Percentiles rank a stretch among this genome's conserved stretches.
These are phyloP conservation scores for Aspergillus steynii DNA, from an alignment of 495 filamentous ascomycete species.

Conservation along the genomic window DNA sequence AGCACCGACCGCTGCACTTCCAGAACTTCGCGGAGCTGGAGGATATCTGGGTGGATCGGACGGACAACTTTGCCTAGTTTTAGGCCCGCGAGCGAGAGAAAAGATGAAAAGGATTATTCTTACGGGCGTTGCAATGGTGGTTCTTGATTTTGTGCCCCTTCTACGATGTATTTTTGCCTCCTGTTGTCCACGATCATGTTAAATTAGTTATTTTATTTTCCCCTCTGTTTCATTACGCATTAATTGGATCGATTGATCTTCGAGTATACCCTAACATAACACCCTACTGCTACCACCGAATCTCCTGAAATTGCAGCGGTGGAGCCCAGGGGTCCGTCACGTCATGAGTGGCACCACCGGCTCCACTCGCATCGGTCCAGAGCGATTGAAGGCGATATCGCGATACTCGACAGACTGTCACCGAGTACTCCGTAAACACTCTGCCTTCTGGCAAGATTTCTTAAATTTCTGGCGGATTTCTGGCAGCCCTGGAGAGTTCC, in stretches of 20 bases:
- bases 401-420: too few relatives aligned
- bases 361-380: background rate
- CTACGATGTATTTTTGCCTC: conserved; percentile 4
- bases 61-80: conserved; percentile 78
- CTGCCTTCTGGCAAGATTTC: too few relatives aligned
- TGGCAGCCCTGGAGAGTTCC: background rate
- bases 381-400: too few relatives aligned
- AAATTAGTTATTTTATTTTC: conserved; percentile 4
- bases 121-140: conserved; percentile 16
- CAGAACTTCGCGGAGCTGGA: conserved; percentile 89
- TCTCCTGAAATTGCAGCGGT: background rate
- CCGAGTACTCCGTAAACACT: too few relatives aligned
- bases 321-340: background rate
- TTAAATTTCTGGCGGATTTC: too few relatives aligned
- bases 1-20: conserved; percentile 93
- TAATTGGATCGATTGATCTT: conserved; percentile 3
- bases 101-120: conserved; percentile 24
- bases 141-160: conserved; percentile 16
- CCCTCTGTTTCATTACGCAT: conserved; percentile 2
- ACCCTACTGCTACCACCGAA: background rate
- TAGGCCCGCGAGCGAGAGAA: background rate
- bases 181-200: conserved; percentile 7
- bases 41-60: conserved; percentile 84
- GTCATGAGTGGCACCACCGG: background rate
- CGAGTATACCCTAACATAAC: too few relatives aligned